These are phyloP conservation scores for Calonectria pauciramosa DNA, from an alignment of 2,329 filamentous ascomycete genomes.

Conservation along the genomic window DNA sequence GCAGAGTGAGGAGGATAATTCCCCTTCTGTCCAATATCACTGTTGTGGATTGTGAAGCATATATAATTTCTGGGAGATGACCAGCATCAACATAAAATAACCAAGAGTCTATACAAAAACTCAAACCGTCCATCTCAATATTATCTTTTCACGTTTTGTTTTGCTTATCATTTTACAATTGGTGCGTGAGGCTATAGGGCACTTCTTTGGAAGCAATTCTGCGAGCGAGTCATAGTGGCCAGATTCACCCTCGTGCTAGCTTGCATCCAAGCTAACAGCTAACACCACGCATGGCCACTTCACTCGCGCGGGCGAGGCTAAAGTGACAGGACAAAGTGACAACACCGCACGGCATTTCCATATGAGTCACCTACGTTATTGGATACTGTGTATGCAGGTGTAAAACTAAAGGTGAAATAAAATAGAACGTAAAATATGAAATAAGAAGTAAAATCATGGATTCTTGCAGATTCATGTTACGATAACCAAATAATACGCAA, in stretches of 20 bases:
- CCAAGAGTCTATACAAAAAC: background rate
- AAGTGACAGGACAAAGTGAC: background rate
- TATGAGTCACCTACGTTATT: background rate
- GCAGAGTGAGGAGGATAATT: background rate
- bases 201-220: background rate
- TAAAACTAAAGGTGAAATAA: background rate
- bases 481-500: background rate
- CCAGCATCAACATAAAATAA: background rate
- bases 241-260: background rate
- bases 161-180: background rate
- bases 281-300: background rate
- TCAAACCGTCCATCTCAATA: background rate
- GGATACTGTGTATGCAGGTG: background rate
- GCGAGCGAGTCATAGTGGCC: background rate
- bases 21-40: too few relatives aligned
- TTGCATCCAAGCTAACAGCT: background rate
- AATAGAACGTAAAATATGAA: background rate
- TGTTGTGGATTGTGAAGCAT: background rate
- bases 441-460: background rate
- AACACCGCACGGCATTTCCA: background rate
- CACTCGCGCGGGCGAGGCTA: background rate
- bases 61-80: background rate
- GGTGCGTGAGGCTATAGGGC: background rate
- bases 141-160: background rate
- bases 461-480: background rate